Base-by-base conservation (phyloP, 2,329 filamentous ascomycete species). In the Aspergillus sp. region DNA sequence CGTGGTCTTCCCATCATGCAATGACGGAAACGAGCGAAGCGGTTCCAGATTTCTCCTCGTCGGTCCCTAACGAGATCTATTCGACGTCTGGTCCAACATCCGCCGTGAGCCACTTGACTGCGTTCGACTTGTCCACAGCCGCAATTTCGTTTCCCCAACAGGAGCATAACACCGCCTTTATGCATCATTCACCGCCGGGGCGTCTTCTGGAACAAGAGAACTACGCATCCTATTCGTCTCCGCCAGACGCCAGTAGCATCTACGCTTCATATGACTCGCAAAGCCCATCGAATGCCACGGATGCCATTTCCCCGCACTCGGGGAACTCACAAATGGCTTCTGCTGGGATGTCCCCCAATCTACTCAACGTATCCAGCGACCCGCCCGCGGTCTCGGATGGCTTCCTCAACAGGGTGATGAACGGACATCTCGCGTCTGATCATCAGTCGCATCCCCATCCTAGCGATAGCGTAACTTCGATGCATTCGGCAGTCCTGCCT, bases 111-210 rank as follows among this genome's bases (percentile, higher is more conserved):
- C 58, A 60, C n/a, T 53, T 69, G 3, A 57, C 63, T 16, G 52
- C 60, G 6, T 68, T 71, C 41, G 56, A 53, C n/a, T 67, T 71
- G 20, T 64, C 67, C 20, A 57, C 65, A 26, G 66, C 59, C 41
- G 58, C 63, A 30, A 62, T 69, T 3, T 73, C 73, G 1, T 73
- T 67, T 46, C 55, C 71, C 33, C 68, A 65, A 6, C 64, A 66
- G 14, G 55, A 65, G 4, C 43, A 59, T 3, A 56, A 70, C 57
- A 20, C 71, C 65, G 52, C 79, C 71, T 3, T 73, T n/a, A 11
- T 55, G 41, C 20, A 52, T 32, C 30, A 54, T 42, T 38, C 57
- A 32, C 45, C 55, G 10, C 44, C 48, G 19, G 49, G 45, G 17
- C 42, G 46, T 9, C 30, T 20, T 9, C 13, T 48, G 3, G 13